Percentiles rank a stretch among this genome's conserved stretches.
These are phyloP conservation scores for Botrytis tulipae DNA, from an alignment of 2,329 filamentous ascomycete genomes.

Conservation along the genomic window DNA sequence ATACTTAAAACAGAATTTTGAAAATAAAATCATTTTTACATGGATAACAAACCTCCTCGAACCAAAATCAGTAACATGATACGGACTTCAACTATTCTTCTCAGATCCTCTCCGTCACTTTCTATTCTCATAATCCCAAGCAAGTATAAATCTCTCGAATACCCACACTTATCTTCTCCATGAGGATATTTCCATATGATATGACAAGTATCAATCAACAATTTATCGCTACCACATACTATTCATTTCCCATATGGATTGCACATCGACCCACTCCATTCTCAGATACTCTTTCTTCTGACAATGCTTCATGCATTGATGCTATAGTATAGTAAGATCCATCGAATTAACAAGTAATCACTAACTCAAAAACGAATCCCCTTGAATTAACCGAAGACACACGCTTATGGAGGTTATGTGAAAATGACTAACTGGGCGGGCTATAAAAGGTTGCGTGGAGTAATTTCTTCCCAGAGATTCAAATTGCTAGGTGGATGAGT, in stretches of 20 bases:
- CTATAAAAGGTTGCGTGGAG: accelerated
- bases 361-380: neutral
- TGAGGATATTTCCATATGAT: neutral
- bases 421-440: neutral
- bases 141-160: no score
- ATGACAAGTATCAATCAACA: neutral
- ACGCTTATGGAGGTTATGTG: neutral
- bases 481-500: neutral
- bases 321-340: neutral
- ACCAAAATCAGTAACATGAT: neutral
- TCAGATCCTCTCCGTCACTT: neutral
- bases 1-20: neutral
- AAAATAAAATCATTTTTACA: neutral
- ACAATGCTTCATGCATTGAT: neutral
- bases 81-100: neutral
- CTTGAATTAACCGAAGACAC: neutral
- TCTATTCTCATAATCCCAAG: neutral
- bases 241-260: neutral
- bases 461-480: neutral
- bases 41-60: neutral
- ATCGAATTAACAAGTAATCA: neutral
- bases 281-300: neutral
- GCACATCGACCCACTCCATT: neutral
- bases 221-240: neutral
- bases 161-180: neutral